Conservation (phyloP, 768 basidiomycete genomes). For the Termitomyces sp. region DNA sequence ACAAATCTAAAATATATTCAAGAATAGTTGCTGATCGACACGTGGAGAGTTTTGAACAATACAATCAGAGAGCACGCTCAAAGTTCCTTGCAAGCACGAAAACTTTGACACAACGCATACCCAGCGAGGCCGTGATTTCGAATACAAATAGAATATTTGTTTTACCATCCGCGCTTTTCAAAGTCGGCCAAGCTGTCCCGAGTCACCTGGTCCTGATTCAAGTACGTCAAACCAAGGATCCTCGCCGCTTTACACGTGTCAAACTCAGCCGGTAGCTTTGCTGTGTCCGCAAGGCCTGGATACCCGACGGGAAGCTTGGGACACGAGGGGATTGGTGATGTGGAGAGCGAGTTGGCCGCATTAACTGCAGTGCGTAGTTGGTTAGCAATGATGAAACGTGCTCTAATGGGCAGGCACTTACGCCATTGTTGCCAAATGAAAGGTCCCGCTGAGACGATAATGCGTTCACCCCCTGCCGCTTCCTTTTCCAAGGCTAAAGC, state of each 20-base stretch:
- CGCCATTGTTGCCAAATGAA: conserved; percentile 31
- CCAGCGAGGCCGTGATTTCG: not conserved
- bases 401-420: conserved; percentile 8
- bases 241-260: conserved; percentile 36
- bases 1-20: not conserved
- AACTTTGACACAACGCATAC: not conserved
- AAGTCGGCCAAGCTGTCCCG: conserved; percentile 42
- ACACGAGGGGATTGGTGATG: conserved; percentile 26
- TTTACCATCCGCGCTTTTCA: conserved; percentile 40
- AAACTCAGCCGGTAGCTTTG: conserved; percentile 27
- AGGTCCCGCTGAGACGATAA: conserved; percentile 38
- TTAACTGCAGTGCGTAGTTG: conserved; percentile 28
- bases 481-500: conserved; percentile 43
- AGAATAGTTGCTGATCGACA: not conserved
- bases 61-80: not conserved
- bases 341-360: conserved; percentile 31
- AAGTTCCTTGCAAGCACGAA: not conserved
- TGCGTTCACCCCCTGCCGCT: conserved; percentile 50
- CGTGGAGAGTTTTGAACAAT: not conserved
- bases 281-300: conserved; percentile 29
- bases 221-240: conserved; percentile 44
- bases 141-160: not conserved
- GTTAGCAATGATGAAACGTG: not conserved
- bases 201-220: conserved; percentile 37
- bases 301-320: conserved; percentile 30